Evolutionary conservation across 352 stramenopile genomes (phyloP), one percentile per base, ranked within the genome.

Genomic region (Peronospora destructor): DNA sequence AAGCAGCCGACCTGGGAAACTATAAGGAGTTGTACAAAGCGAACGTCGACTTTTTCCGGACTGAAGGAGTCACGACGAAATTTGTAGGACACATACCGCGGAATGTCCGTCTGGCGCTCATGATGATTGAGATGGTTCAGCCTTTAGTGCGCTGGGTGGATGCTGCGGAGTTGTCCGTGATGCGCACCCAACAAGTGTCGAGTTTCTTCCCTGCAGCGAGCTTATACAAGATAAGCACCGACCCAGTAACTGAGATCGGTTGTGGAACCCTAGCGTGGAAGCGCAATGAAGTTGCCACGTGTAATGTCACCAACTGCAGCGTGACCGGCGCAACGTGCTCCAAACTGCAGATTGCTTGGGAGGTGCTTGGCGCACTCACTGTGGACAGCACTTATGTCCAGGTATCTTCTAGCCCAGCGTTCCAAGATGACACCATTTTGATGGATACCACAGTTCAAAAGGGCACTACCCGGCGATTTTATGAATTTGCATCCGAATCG

Each of bases 71-170:
- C 14, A 45, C 16, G 13, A 68, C 45, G n/a, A 49, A 71, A 14
- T 35, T 50, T 8, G 90, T 97, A 33, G 95, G 94, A 6, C 94
- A 98, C 67, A 79, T 98, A 19, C 84, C 94, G 3, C 76, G 92
- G 16, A 98, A 98, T 66, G 84, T 98, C 32, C 77, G 95, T 6
- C 53, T 98, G n/a, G 85, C 84, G 11, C 76, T 99, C 32, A 76
- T 97, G 51, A 84, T 95, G 41, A 89, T 97, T 32, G 96, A 99
- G 55, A 75, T 98, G 56, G 91, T 96, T 4, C 80, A 98, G 64
- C 95, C 95, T 17, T 95, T 98, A 59, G 56, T 98, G 23, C 77
- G 77, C 9, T 92, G 78, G 81, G 66, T 90, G 4, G 53, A 80
- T 46, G 47, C 49, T 29, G 40, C 38, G 40, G 17, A 25, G n/a